Evolutionary conservation across 768 basidiomycete species (phyloP), one percentile per base, ranked within the genome.

Genomic region (Lanmaoa rubissima): DNA sequence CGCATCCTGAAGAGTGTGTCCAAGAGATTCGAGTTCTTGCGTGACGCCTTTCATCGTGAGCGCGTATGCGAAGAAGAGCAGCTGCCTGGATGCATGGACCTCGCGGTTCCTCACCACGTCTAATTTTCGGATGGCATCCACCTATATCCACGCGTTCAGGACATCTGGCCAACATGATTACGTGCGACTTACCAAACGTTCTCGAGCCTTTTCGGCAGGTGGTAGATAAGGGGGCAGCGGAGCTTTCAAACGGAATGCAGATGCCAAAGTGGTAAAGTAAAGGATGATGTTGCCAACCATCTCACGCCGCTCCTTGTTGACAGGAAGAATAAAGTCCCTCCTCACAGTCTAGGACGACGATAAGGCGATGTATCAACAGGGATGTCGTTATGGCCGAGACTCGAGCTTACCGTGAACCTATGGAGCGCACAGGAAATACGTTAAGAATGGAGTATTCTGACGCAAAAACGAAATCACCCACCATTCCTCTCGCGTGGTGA

Each of bases 211-310:
- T 68, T 96, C 94, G 0, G 90, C 96, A 0, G 95, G 95, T 3
- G 97, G 97, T 1, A 99, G 82, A 70, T 94, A 98, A 0, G 97
- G 94, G 0, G 97, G 94, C n/a, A 99, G 76, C 2, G 97, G 97
- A 6, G 92, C 86, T 66, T 96, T 96, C 41, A 92, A 77, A 17
- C 85, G 78, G 70, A 95, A 91, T 1, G 88, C 87, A 2, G 89
- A 83, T 4, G 91, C 84, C 32, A 95, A 78, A 0, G 82, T 84
- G 1, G 92, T 90, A 69, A 94, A 89, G 69, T 87, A 93, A 11
- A 99, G 81, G 55, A 98, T 89, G 58, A 98, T 90, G 71, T 93
- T 96, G 38, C 95, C 95, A 46, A 86, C 92, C 91, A 99, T 92
- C 68, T 97, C 95, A 4, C 89, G 85, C 21, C 96, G 81, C 64